Evolutionary conservation across 1,284 basidiomycete species (phyloP).

Genomic region (Acaromyces ingoldii): DNA sequence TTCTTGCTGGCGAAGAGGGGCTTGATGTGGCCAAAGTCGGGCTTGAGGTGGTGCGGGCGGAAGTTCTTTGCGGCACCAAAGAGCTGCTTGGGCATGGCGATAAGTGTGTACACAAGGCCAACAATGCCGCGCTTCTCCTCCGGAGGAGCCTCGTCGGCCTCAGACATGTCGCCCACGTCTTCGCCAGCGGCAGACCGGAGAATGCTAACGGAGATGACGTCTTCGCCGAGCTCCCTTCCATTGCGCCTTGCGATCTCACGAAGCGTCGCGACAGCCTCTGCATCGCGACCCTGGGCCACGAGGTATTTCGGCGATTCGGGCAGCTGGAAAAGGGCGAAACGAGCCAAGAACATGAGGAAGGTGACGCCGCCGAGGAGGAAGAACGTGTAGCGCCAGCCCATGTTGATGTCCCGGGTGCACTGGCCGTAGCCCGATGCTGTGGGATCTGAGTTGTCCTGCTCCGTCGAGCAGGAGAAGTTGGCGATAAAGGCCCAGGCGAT

Average conservation of each 20-base stretch:
- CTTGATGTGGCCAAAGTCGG: constrained; percentile 39
- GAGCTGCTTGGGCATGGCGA: constrained; percentile 4
- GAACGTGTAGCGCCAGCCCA: constrained; percentile 48
- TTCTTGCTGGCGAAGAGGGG: constrained; percentile 38
- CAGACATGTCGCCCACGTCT: constrained; percentile 28
- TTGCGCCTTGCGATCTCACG: constrained; percentile 43
- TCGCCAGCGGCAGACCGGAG: constrained; percentile 48
- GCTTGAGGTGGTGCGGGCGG: constrained; percentile 15
- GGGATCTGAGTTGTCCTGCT: constrained; percentile 18
- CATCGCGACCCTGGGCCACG: constrained; percentile 48
- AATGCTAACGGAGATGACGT: constrained; percentile 43
- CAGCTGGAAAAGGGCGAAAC: constrained; percentile 46
- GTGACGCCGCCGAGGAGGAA: constrained; percentile 46
- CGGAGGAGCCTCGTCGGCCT: constrained; percentile 13
- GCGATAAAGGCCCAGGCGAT: constrained; percentile 49
- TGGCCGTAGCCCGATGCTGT: constrained; percentile 2
- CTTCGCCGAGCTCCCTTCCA: constrained; percentile 37
- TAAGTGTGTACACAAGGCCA: constrained; percentile 6
- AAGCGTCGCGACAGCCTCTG: constrained; percentile 43
- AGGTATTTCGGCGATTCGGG: constrained; percentile 51
- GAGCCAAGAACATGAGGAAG: constrained; percentile 39
- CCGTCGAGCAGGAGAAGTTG: constrained; percentile 45
- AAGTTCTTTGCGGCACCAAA: constrained; percentile 13
- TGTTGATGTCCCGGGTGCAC: constrained; percentile 33
- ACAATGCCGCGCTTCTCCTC: not conserved